phyloP scores from a whole-genome alignment of 805 yeast genomes.

The Debaryomyces castellii region DNA sequence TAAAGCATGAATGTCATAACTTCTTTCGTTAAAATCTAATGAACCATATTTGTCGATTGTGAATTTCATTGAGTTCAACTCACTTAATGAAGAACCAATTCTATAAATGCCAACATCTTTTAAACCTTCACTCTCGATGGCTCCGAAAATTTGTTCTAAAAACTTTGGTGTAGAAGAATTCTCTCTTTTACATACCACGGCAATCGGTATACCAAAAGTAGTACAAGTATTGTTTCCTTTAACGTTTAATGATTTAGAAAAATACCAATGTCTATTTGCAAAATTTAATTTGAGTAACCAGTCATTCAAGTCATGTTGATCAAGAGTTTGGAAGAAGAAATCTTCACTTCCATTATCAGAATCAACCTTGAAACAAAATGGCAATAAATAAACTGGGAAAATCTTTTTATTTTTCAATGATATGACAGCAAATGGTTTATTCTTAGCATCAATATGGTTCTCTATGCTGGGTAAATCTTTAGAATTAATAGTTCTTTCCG shows the following conservation, averaged over 20 bases:
- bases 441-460: constrained; percentile 35
- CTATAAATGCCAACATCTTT: constrained; percentile 92
- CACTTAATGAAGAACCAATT: constrained; percentile 53
- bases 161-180: constrained; percentile 60
- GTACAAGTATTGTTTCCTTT: constrained; percentile 19
- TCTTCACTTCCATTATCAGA: constrained; percentile 48
- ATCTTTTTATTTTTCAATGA: constrained; percentile 47
- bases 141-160: constrained; percentile 63
- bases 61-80: constrained; percentile 41
- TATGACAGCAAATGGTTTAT: constrained; percentile 51
- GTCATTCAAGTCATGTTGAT: constrained; percentile 61
- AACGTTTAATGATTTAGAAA: constrained; percentile 37
- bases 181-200: constrained; percentile 73
- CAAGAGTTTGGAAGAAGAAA: constrained; percentile 64
- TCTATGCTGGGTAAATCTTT: constrained; percentile 60
- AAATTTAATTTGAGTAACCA: constrained; percentile 62
- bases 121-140: constrained; percentile 82
- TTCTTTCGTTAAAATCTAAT: constrained; percentile 48
- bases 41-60: constrained; percentile 48
- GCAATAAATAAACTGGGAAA: constrained; percentile 53
- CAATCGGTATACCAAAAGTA: constrained; percentile 87
- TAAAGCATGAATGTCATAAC: constrained; percentile 77
- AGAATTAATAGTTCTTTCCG: constrained; percentile 50
- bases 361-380: constrained; percentile 50
- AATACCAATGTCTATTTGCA: constrained; percentile 57